Base-by-base conservation (phyloP, 108 stramenopile genomes). In the Cyclostephanos invisitatus region DNA sequence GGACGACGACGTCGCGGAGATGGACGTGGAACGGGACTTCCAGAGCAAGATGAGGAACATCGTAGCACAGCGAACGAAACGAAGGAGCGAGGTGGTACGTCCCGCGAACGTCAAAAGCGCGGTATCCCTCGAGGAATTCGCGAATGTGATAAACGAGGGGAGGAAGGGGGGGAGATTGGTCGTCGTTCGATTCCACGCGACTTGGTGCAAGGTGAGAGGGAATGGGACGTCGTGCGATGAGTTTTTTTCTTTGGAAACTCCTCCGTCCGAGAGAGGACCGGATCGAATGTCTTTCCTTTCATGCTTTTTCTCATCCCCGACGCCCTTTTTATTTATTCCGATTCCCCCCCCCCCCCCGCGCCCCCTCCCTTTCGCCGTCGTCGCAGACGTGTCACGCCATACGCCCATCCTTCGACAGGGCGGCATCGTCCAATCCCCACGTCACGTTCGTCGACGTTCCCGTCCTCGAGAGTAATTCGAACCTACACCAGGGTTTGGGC, bases 361-460 rank as follows among this genome's bases (percentile, higher is more conserved):
- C 15, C 5, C 18, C 21, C 53, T 27, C 7, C 18, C 27, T 64
- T 53, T 64, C 18, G n/a, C n/a, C n/a, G n/a, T 14, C 55, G 12
- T 20, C n/a, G 25, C 68, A 85, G 83, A 86, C 83, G 62, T 89
- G 89, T 67, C 83, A 85, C 11, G 75, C 83, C 17, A 76, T 89
- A 5, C 72, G 82, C 3, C 86, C 89, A 5, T 53, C 62, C 21
- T 89, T 82, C 63, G 73, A 85, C 59, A 80, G 71, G 42, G 58
- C 82, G 49, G 86, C 86, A 8, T 36, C 37, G 14, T 60, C 64
- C 22, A 71, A 84, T 53, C 74, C 74, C 10, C 29, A 83, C 5
- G 68, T 86, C 32, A 84, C 85, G 35, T 91, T 89, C 64, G 71
- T 89, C 15, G 81, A 93, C 46, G 87, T 91, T 29, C 92, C 92